Evolutionary conservation across 345 rosid species (phyloP).

Genomic region (Raphanus raphanistrum): DNA sequence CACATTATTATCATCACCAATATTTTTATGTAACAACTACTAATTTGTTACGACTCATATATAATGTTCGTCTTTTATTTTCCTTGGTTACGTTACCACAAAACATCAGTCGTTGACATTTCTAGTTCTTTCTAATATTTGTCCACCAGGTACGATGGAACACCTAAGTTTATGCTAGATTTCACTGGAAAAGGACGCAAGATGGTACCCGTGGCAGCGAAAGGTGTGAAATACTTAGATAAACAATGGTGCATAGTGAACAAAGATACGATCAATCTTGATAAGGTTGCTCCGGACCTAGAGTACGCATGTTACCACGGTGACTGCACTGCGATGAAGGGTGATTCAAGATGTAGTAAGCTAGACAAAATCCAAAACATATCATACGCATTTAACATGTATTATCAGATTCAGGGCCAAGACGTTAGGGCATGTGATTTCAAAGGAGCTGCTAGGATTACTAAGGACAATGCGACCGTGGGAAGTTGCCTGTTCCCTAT

Average conservation of each 20-base stretch:
- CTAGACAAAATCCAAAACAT: conserved; percentile 33
- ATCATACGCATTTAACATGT: conserved; percentile 83
- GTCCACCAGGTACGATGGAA: conserved; percentile 53
- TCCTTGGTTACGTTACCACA: not conserved
- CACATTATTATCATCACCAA: not conserved
- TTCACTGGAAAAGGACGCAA: conserved; percentile 57
- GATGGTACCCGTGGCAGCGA: conserved; percentile 56
- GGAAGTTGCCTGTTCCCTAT: conserved; percentile 59
- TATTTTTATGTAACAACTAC: not conserved
- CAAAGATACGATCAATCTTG: conserved; percentile 12
- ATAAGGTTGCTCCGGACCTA: conserved; percentile 22
- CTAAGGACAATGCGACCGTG: conserved; percentile 44
- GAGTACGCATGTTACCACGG: conserved; percentile 54
- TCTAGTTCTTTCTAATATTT: not conserved
- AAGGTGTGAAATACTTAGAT: conserved; percentile 61
- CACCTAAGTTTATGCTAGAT: conserved; percentile 72
- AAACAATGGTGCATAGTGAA: conserved; percentile 70
- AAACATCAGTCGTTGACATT: not conserved
- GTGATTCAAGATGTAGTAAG: conserved; percentile 47
- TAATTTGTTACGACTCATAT: not conserved
- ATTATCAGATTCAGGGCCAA: conserved; percentile 60
- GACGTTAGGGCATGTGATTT: conserved; percentile 63
- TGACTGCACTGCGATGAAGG: conserved; percentile 56
- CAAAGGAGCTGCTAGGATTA: conserved; percentile 52
- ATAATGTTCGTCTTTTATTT: not conserved